phyloP scores from a whole-genome alignment of 148 eudicot species.

The Fagopyrum tataricum region DNA sequence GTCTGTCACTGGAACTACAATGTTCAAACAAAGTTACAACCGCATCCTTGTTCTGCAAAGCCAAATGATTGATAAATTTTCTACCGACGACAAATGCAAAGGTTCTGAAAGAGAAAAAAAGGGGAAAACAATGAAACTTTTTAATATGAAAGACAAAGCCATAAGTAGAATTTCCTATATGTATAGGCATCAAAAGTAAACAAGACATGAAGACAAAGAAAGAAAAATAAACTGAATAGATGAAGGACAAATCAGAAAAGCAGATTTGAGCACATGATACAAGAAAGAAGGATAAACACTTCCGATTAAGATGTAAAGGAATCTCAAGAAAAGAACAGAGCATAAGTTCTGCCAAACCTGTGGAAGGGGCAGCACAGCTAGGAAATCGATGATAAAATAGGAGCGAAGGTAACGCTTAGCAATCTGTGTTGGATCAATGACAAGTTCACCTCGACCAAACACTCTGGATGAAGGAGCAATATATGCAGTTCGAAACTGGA shows the following conservation, averaged over 20 bases:
- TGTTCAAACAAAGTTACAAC: background rate
- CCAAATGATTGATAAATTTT: background rate
- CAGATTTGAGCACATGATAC: background rate
- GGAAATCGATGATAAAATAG: conserved; percentile 75
- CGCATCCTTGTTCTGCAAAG: background rate
- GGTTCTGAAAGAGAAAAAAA: background rate
- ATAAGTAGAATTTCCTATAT: background rate
- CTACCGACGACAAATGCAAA: background rate
- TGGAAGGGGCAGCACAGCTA: conserved; percentile 87
- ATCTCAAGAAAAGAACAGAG: background rate
- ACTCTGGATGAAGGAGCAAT: conserved; percentile 98
- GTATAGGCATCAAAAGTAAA: background rate
- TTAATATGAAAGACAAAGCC: background rate
- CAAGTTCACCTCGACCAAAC: conserved; percentile 99
- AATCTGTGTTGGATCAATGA: conserved; percentile 75
- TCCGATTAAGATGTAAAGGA: background rate
- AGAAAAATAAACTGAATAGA: background rate
- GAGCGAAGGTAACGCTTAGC: conserved; percentile 71
- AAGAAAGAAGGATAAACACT: background rate
- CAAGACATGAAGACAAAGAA: background rate
- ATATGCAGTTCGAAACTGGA: conserved; percentile 90
- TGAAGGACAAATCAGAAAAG: background rate
- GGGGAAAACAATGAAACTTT: background rate
- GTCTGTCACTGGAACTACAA: background rate
- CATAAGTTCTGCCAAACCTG: conserved; percentile 47